A percentile compares a stretch with the other conserved stretches of the same genome.
Evolutionary conservation across 2,329 filamentous ascomycete species (phyloP).

Genomic region (Ceratocystis destructans): DNA sequence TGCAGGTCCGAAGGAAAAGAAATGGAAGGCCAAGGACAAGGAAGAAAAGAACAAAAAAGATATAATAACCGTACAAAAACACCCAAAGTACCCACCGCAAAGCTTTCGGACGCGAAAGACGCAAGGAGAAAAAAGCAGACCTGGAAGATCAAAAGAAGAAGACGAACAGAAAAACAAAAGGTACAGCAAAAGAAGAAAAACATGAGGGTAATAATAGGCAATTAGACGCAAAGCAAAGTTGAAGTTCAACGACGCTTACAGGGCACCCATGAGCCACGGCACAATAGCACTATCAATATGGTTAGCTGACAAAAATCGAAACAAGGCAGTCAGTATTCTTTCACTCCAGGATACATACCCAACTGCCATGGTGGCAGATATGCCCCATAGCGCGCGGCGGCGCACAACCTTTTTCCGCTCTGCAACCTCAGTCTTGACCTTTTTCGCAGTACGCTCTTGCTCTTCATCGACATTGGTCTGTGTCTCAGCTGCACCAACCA

Average conservation of each 20-base stretch:
- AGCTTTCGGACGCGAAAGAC: slow-evolving; percentile 15
- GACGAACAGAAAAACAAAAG: slow-evolving; percentile 6
- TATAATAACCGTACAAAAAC: slow-evolving; percentile 11
- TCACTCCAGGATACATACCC: slow-evolving; percentile 51
- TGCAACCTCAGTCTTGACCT: slow-evolving; percentile 65
- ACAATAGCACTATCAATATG: slow-evolving; percentile 30
- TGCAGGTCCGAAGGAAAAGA: not conserved
- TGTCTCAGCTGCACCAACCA: slow-evolving; percentile 20
- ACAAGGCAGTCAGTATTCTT: too few relatives aligned
- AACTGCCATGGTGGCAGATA: slow-evolving; percentile 74
- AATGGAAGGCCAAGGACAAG: not conserved
- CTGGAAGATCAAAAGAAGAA: slow-evolving; percentile 7
- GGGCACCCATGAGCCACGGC: slow-evolving; percentile 39
- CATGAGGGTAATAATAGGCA: slow-evolving; percentile 7
- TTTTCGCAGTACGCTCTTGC: slow-evolving; percentile 51
- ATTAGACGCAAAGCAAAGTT: slow-evolving; percentile 14
- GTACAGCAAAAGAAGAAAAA: slow-evolving; percentile 2
- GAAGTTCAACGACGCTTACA: slow-evolving; percentile 26
- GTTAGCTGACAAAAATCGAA: too few relatives aligned
- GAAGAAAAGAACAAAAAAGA: not conserved
- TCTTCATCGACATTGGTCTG: slow-evolving; percentile 32
- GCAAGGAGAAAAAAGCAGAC: slow-evolving; percentile 11
- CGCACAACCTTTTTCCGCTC: slow-evolving; percentile 75
- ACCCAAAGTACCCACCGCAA: slow-evolving; percentile 13
- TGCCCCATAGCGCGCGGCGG: slow-evolving; percentile 70